Conservation (phyloP, 1,284 basidiomycete species). For the Fomitopsis palustris region DNA sequence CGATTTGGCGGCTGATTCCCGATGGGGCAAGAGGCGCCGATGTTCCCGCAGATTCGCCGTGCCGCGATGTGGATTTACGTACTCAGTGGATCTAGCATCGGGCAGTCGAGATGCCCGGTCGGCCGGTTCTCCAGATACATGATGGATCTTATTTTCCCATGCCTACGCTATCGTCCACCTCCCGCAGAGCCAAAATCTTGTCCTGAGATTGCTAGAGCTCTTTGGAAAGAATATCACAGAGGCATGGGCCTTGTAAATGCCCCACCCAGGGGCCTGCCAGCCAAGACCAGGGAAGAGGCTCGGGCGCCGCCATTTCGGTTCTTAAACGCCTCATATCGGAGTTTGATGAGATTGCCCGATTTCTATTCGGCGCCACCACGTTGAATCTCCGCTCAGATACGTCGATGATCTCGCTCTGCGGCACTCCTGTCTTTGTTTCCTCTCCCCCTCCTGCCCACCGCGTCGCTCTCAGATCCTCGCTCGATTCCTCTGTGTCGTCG, state of each 20-base stretch:
- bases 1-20: constrained; percentile 13
- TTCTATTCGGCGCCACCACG: constrained; percentile 19
- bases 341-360: constrained; percentile 7
- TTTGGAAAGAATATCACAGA: background rate
- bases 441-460: constrained; percentile 18
- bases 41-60: constrained; percentile 24
- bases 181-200: background rate
- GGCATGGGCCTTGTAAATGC: no score
- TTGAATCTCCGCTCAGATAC: constrained; percentile 26
- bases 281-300: background rate
- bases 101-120: constrained; percentile 27
- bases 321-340: constrained; percentile 1
- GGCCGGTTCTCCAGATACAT: constrained; percentile 27
- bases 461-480: background rate
- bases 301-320: background rate
- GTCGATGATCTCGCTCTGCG: constrained; percentile 24
- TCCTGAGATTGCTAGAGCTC: background rate
- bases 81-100: constrained; percentile 26
- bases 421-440: constrained; percentile 20
- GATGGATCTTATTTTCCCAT: constrained; percentile 24
- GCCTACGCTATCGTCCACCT: background rate
- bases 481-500: background rate
- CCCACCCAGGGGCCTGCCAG: background rate
- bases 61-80: constrained; percentile 28
- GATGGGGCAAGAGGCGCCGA: constrained; percentile 21